Evolutionary conservation across 2,329 filamentous ascomycete species (phyloP).

Genomic region (Aureobasidium sp.): DNA sequence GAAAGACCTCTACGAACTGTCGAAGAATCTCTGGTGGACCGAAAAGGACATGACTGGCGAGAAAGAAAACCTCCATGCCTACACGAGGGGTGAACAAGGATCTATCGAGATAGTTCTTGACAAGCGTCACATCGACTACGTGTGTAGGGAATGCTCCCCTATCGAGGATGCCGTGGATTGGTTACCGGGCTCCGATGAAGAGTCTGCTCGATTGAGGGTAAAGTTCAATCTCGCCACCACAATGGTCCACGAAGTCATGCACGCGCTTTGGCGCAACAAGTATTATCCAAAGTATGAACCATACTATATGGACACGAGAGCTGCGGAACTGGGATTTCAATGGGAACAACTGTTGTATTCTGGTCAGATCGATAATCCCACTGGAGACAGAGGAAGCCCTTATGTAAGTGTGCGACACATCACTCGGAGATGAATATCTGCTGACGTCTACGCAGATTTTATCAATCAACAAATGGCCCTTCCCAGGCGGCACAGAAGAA

Average conservation of each 20-base stretch:
- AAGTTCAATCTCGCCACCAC: neutral
- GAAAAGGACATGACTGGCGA: neutral
- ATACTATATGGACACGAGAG: neutral
- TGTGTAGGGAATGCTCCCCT: neutral
- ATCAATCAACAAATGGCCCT: neutral
- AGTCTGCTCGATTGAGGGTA: neutral
- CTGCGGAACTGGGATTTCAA: neutral
- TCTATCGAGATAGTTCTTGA: neutral
- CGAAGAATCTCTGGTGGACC: neutral
- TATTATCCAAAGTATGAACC: neutral
- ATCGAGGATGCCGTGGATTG: neutral
- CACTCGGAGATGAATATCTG: too few species aligned
- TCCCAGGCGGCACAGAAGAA: neutral
- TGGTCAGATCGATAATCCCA: neutral
- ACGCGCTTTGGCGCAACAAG: neutral
- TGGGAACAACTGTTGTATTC: constrained; percentile 4
- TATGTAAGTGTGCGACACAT: neutral
- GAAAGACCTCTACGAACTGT: neutral
- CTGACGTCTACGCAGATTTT: neutral
- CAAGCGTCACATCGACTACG: neutral
- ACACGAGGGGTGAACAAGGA: neutral
- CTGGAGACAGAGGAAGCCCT: neutral
- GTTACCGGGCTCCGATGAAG: neutral
- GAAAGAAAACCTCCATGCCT: neutral
- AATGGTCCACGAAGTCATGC: constrained; percentile 8